phyloP scores from a whole-genome alignment of 345 rosid species.

The Erodium maritimum region DNA sequence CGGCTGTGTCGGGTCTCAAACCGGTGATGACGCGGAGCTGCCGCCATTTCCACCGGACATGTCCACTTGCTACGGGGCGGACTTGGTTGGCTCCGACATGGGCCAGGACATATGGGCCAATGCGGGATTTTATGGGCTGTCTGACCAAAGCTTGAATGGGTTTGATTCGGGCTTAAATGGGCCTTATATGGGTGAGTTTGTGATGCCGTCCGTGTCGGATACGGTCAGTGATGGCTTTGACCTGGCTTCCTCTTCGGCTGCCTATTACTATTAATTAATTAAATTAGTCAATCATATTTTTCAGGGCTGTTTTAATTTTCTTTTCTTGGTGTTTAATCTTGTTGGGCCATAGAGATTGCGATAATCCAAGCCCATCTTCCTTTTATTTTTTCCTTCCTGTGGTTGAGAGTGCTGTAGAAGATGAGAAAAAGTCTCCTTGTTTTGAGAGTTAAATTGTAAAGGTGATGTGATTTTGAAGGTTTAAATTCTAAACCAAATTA shows the following conservation, averaged over 20 bases:
- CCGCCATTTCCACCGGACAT: slow-evolving; percentile 85
- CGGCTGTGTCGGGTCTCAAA: slow-evolving; percentile 13
- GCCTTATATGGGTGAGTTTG: slow-evolving; percentile 16
- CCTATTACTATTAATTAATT: not conserved
- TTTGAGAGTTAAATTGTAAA: not conserved
- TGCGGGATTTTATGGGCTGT: slow-evolving; percentile 19
- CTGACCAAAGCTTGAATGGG: slow-evolving; percentile 11
- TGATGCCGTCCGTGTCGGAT: slow-evolving; percentile 20
- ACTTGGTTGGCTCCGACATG: slow-evolving; percentile 11
- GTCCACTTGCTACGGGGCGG: slow-evolving; percentile 32
- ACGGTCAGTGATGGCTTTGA: slow-evolving; percentile 28
- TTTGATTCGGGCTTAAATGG: slow-evolving; percentile 6
- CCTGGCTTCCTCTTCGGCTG: slow-evolving; percentile 27
- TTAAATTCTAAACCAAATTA: too few species aligned
- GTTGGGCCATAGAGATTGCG: not conserved
- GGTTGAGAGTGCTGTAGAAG: not conserved
- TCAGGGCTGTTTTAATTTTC: too few species aligned
- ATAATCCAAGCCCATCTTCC: not conserved
- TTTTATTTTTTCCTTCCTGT: not conserved
- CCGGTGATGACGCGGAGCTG: slow-evolving; percentile 42
- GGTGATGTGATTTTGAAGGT: not conserved
- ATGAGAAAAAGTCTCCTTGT: not conserved
- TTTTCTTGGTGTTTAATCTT: not conserved
- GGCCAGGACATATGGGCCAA: slow-evolving; percentile 28
- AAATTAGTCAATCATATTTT: not conserved